These are phyloP conservation scores for Daldinia sp. DNA, from an alignment of 2,329 filamentous ascomycete species.

Conservation along the genomic window DNA sequence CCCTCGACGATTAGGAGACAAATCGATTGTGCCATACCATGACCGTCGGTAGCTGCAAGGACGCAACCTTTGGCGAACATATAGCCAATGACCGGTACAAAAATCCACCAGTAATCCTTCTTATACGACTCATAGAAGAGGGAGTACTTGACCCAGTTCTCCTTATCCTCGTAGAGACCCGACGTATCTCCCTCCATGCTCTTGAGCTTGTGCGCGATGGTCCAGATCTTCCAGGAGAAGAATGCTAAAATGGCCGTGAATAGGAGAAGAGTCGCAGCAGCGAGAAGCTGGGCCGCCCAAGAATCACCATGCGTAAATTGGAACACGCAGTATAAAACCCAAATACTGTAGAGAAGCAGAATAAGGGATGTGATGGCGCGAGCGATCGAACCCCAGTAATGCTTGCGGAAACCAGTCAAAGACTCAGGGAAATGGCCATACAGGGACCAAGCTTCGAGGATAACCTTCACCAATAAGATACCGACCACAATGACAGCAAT, in stretches of 20 bases:
- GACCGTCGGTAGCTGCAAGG: slow-evolving; percentile 85
- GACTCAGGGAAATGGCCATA: slow-evolving; percentile 86
- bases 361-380: slow-evolving; percentile 92
- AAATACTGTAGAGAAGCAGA: slow-evolving; percentile 90
- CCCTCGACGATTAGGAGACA: slow-evolving; percentile 85
- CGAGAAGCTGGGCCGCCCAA: slow-evolving; percentile 88
- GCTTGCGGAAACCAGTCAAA: slow-evolving; percentile 87
- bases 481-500: slow-evolving; percentile 86
- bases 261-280: slow-evolving; percentile 80
- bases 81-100: slow-evolving; percentile 89
- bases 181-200: slow-evolving; percentile 77
- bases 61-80: slow-evolving; percentile 90
- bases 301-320: slow-evolving; percentile 95
- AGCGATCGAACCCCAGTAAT: slow-evolving; percentile 94
- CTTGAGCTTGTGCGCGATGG: slow-evolving; percentile 79
- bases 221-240: slow-evolving; percentile 87
- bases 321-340: slow-evolving; percentile 95
- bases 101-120: slow-evolving; percentile 96
- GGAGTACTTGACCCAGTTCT: slow-evolving; percentile 94
- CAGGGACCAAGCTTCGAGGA: slow-evolving; percentile 92
- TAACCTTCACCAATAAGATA: slow-evolving; percentile 89
- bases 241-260: slow-evolving; percentile 86
- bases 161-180: slow-evolving; percentile 87
- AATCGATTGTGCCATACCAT: slow-evolving; percentile 84
- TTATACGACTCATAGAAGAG: slow-evolving; percentile 98